Evolutionary conservation across 2,329 filamentous ascomycete species (phyloP).

Genomic region (Pestalotiopsis sp.): DNA sequence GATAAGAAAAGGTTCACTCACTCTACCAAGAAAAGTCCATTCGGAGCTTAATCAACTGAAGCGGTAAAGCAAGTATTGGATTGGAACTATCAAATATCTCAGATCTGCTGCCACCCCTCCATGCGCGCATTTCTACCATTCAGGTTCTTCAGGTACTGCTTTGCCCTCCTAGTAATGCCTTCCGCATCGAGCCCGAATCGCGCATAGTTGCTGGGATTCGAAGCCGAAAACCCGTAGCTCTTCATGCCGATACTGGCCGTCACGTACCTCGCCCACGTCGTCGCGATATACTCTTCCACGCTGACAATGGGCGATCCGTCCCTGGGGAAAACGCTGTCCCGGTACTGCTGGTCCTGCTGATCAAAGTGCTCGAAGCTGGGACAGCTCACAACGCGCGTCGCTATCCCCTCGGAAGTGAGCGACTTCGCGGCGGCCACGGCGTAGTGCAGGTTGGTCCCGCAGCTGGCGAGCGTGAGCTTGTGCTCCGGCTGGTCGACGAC

Average conservation of each 20-base stretch:
- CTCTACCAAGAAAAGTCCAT: no score
- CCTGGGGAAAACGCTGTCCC: constrained; percentile 44
- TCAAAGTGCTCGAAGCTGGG: constrained; percentile 47
- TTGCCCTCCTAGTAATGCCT: neutral
- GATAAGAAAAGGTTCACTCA: no score
- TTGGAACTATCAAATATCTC: neutral
- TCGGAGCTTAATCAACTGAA: no score
- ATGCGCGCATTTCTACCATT: neutral
- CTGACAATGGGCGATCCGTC: constrained; percentile 52
- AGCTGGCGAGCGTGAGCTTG: constrained; percentile 39
- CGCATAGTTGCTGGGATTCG: neutral
- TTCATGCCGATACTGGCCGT: constrained; percentile 56
- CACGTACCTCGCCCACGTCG: constrained; percentile 63
- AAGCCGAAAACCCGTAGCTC: constrained; percentile 43
- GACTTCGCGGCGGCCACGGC: constrained; percentile 42
- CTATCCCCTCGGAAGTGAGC: constrained; percentile 37
- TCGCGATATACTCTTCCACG: constrained; percentile 60
- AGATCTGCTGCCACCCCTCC: neutral
- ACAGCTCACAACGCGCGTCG: constrained; percentile 43
- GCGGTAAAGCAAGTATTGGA: neutral
- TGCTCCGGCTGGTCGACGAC: constrained; percentile 32
- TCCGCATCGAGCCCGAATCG: neutral
- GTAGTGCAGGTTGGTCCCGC: constrained; percentile 39
- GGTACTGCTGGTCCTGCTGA: constrained; percentile 43
- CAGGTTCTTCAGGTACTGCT: neutral